Evolutionary conservation across 768 basidiomycete genomes (phyloP).

Genomic region (Calvatia gigantea): DNA sequence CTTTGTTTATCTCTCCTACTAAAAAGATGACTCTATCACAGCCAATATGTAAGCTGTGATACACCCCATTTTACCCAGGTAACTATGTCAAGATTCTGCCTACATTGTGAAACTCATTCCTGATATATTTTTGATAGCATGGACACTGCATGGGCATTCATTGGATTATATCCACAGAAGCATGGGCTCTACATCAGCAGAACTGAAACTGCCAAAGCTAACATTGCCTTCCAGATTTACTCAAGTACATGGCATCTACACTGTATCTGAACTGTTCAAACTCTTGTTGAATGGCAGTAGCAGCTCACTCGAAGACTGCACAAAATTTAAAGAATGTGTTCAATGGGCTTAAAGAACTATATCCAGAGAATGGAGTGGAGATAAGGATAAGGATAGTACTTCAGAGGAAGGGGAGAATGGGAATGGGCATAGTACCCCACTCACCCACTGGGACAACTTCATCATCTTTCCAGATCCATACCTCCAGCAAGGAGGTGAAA

Average conservation of each 20-base stretch:
- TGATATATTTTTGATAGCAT: conserved; percentile 52
- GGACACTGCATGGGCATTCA: conserved; percentile 93
- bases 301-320: conserved; percentile 33
- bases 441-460: too few relatives aligned
- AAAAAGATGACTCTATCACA: conserved; percentile 93
- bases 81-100: conserved; percentile 1
- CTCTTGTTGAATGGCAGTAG: conserved; percentile 74
- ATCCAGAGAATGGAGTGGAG: conserved; percentile 58
- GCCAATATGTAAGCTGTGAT: conserved; percentile 99
- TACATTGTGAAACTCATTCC: not conserved
- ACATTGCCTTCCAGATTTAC: conserved; percentile 94
- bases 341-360: conserved; percentile 73
- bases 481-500: conserved; percentile 25
- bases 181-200: conserved; percentile 92
- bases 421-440: not conserved
- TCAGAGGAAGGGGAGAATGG: not conserved
- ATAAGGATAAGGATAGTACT: not conserved
- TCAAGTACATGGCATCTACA: conserved; percentile 99
- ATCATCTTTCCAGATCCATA: not conserved
- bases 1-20: conserved; percentile 91
- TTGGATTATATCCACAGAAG: conserved; percentile 90
- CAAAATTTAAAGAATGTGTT: conserved; percentile 64
- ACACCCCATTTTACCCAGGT: conserved; percentile 96
- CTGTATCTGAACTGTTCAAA: conserved; percentile 87
- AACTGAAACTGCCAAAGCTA: conserved; percentile 97